Evolutionary conservation across 2,329 filamentous ascomycete species (phyloP).

Genomic region (Penicillium fuscoglaucum): DNA sequence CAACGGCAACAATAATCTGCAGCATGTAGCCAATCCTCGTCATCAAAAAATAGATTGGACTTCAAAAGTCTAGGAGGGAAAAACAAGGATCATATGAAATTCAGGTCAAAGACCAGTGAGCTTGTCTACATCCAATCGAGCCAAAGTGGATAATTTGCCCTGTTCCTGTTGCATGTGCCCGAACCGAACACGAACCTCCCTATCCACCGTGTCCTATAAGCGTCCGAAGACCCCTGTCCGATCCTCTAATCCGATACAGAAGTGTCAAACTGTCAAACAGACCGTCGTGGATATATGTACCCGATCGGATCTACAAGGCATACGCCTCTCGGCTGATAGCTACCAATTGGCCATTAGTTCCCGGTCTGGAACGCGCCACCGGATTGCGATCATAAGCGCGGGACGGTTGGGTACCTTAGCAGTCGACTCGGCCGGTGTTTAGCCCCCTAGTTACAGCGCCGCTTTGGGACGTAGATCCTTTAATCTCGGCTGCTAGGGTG

Average conservation of each 20-base stretch:
- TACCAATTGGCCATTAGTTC: neutral
- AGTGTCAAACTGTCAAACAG: neutral
- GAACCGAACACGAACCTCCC: slow-evolving; percentile 1
- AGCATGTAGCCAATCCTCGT: neutral
- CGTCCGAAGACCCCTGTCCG: neutral
- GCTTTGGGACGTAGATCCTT: neutral
- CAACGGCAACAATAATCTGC: neutral
- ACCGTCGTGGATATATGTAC: neutral
- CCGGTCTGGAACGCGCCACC: neutral
- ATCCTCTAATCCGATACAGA: neutral
- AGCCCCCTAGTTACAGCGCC: neutral
- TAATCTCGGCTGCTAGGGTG: slow-evolving; percentile 2
- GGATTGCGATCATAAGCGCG: neutral
- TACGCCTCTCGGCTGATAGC: neutral
- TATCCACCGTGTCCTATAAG: neutral
- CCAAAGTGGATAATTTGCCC: neutral
- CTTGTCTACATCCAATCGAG: neutral
- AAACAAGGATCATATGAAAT: neutral
- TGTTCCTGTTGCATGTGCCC: neutral
- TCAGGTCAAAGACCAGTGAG: neutral
- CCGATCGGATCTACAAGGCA: slow-evolving; percentile 2
- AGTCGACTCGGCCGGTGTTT: neutral
- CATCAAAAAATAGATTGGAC: neutral
- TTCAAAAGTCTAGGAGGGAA: neutral
- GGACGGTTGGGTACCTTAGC: neutral